These are phyloP conservation scores for Suillus americanus DNA, from an alignment of 768 basidiomycete genomes.

Conservation along the genomic window DNA sequence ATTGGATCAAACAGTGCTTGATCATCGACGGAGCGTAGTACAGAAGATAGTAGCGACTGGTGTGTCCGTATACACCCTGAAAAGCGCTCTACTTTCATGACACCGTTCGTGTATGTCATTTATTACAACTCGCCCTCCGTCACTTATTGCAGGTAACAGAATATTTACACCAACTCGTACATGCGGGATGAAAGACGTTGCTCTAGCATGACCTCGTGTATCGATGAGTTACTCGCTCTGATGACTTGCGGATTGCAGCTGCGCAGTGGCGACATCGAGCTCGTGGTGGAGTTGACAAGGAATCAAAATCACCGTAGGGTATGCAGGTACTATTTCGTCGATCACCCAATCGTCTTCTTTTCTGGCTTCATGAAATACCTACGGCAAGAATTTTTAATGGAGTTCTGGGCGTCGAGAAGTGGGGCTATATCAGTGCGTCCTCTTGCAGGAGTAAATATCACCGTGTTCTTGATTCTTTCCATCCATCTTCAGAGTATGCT, in stretches of 20 bases:
- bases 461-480: not conserved
- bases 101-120: conserved; percentile 34
- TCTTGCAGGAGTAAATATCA: not conserved
- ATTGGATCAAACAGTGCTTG: not conserved
- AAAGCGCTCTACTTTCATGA: conserved; percentile 52
- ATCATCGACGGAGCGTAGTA: not conserved
- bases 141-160: conserved; percentile 22
- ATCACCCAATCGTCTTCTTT: conserved; percentile 43
- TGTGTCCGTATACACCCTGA: conserved; percentile 47
- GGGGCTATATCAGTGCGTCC: conserved; percentile 41
- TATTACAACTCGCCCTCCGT: not conserved
- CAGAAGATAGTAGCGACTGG: conserved; percentile 30
- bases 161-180: conserved; percentile 48
- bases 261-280: not conserved
- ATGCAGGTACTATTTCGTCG: conserved; percentile 43
- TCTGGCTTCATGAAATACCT: conserved; percentile 45
- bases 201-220: not conserved
- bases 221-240: not conserved
- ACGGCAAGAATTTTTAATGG: conserved; percentile 31
- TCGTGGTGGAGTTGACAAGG: not conserved
- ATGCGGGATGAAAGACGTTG: conserved; percentile 20
- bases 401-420: conserved; percentile 38
- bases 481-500: conserved; percentile 14
- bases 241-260: not conserved
- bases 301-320: not conserved